Evolutionary conservation across 148 eudicot species (phyloP).

Genomic region (Tetragonia tetragonoides): DNA sequence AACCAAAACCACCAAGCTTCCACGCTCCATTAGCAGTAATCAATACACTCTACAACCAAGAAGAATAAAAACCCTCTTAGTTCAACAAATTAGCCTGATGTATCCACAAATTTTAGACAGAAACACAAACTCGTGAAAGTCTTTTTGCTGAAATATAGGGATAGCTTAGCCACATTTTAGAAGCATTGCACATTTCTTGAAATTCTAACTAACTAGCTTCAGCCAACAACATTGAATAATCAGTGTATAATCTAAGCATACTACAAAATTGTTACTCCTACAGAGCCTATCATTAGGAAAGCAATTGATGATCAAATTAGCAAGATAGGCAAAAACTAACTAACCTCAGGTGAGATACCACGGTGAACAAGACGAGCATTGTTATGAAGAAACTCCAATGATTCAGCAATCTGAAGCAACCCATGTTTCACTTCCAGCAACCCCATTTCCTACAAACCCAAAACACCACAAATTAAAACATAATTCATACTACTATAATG

Average conservation of each 20-base stretch:
- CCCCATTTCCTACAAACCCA: conserved; percentile 74
- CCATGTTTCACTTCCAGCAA: conserved; percentile 98
- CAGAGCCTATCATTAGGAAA: neutral
- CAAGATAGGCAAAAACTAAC: neutral
- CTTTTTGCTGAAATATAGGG: no score
- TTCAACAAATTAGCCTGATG: neutral
- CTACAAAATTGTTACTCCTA: no score
- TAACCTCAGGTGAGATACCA: conserved; percentile 88
- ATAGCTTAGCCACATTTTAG: neutral
- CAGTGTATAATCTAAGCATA: no score
- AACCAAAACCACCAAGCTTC: conserved; percentile 99
- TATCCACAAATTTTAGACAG: neutral
- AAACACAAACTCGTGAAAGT: no score
- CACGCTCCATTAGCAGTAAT: conserved; percentile 92
- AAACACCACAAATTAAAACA: neutral
- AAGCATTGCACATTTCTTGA: neutral
- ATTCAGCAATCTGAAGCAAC: conserved; percentile 86
- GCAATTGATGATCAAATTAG: neutral
- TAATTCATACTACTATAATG: neutral
- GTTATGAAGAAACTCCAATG: conserved; percentile 88
- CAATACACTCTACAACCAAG: conserved; percentile 63
- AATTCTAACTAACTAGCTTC: neutral
- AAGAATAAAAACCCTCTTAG: neutral
- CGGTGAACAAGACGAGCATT: conserved; percentile 92
- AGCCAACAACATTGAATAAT: no score